Evolutionary conservation across 176 grass and related monocot genomes (phyloP), one percentile per base, ranked within the genome.

Genomic region (Melocanna baccifera): DNA sequence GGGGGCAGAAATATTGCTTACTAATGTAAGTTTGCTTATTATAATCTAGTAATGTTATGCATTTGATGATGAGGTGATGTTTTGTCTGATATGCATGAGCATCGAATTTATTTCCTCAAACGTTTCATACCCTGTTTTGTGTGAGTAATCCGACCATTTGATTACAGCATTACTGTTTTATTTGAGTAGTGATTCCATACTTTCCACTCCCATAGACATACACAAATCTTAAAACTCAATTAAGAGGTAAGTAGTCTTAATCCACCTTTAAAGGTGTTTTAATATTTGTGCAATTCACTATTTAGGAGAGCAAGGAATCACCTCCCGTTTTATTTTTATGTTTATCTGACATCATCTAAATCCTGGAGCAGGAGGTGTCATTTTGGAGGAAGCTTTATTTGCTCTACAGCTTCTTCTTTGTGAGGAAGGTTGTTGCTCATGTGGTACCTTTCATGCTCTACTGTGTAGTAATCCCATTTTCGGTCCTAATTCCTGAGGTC

Each of bases 401-500:
- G 50, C 73, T 92, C 81, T 99, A 98, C 96, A 98, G 87, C 81
- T 98, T 98, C 89, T 98, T 98, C 90, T 95, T 98, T 70, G 86
- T 98, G 65, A 95, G 96, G 81, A 98, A 98, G 83, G 42, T 91
- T 82, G 88, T 98, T 58, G 85, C 96, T 14, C 93, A 98, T 85
- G 59, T 90, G 52, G 93, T 95, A 52, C 91, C 96, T 73, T 98
- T 98, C 86, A 69, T 85, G 57, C 89, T 98, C 7, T 98, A 95
- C 76, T 98, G 93, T 85, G 65, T 98, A 74, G 86, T 94, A 71
- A 86, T 98, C 57, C 96, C 96, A 43, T 37, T 85, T 22, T 95
- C 96, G 4, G 93, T 95, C 76, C 67, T 98, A 34, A 87, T 98
- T 76, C 93, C 96, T 34, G 96, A 98, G 84, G 89, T 95, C 51